These are phyloP conservation scores for Debaryomyces udenii DNA, from an alignment of 1,139 yeast species.

Conservation along the genomic window DNA sequence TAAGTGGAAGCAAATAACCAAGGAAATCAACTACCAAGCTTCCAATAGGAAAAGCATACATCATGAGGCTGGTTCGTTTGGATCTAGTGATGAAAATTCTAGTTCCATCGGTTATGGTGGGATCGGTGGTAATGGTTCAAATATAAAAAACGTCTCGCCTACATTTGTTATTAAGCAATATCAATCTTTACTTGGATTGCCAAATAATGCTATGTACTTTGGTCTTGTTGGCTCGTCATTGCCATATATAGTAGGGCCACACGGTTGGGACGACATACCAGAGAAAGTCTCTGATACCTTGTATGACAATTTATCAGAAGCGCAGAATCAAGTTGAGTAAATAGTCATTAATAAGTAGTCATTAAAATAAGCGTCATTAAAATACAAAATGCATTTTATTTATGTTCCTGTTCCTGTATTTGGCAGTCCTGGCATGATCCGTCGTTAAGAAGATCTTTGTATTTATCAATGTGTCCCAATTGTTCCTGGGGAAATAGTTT, in stretches of 20 bases:
- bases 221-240: constrained; percentile 45
- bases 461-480: constrained; percentile 40
- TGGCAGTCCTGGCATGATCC: constrained; percentile 18
- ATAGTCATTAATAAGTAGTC: no score
- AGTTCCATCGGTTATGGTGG: constrained; percentile 13
- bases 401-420: constrained; percentile 14
- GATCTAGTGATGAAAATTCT: constrained; percentile 14
- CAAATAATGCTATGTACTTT: constrained; percentile 41
- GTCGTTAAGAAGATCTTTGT: constrained; percentile 13
- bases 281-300: constrained; percentile 3
- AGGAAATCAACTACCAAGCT: constrained; percentile 39
- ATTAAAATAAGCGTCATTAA: no score
- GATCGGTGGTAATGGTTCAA: constrained; percentile 11
- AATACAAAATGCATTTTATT: constrained; percentile 2
- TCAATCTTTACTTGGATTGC: constrained; percentile 44
- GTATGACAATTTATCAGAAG: constrained; percentile 4
- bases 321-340: constrained; percentile 5
- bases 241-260: constrained; percentile 42
- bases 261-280: constrained; percentile 43
- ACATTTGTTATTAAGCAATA: constrained; percentile 50
- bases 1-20: constrained; percentile 52
- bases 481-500: constrained; percentile 30
- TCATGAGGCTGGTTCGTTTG: not conserved
- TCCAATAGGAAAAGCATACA: constrained; percentile 18
- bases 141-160: constrained; percentile 43